Evolutionary conservation across 1,284 basidiomycete genomes (phyloP), one percentile per base, ranked within the genome.

Genomic region (Phellinidium pouzarii): DNA sequence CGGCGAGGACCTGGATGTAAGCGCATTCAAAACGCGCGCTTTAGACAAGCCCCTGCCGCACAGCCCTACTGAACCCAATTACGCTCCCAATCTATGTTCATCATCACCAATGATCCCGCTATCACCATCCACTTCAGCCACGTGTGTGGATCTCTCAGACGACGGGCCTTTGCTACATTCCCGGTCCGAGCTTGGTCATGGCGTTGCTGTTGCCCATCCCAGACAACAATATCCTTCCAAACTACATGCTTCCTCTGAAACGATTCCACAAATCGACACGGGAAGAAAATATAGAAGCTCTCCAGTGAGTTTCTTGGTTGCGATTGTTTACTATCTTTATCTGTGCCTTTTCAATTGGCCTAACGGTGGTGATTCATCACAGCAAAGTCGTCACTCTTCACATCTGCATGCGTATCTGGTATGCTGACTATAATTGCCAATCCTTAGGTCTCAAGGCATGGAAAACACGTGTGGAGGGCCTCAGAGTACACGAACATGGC

Each of bases 401-500:
- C 44, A 44, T 23, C 42, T 44, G 25, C 23, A 44, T 44, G 12
- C 41, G 25, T 34, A 31, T 12, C 17, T 4, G 9, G 19, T 26
- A 20, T 42, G 38, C 52, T 53, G 44, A 53, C 23, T 20, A 23
- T 27, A 17, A 22, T 4, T 19, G 4, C n/a, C n/a, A 37, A 29
- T 25, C 17, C 27, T 23, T 34, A 54, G 53, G n/a, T 25, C 11
- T 46, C 38, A 36, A 38, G 26, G 45, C 29, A 48, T 49, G 44
- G 20, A n/a, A 37, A n/a, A 27, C 54, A 52, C 54, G 50, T 49
- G 54, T 34, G 23, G 14, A 29, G 44, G 26, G 23, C 25, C 9
- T 38, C 42, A n/a, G n/a, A n/a, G 23, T 11, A 47, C 49, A 46
- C 54, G 44, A 50, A 47, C 42, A 44, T 55, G 44, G 49, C 44